Evolutionary conservation across 768 basidiomycete genomes (phyloP), one percentile per base, ranked within the genome.

Genomic region (Serendipita indica): DNA sequence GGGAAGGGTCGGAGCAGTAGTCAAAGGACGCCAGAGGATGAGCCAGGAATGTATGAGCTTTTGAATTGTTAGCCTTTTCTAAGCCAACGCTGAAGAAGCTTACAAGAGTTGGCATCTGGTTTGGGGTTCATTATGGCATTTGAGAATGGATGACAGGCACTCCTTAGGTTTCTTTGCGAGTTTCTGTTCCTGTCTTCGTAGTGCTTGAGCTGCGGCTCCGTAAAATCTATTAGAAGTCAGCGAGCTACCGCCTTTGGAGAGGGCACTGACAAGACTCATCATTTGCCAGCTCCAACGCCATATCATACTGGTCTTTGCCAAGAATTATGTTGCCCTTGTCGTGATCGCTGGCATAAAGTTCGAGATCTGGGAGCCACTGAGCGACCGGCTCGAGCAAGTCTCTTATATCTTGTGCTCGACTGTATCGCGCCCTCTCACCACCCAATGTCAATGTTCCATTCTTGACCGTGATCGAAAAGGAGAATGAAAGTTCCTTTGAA

Each of bases 111-210:
- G 10, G 10, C 35, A n/a, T 37, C 35, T 37, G 35, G 35, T 10
- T 10, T 10, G n/a, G 35, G 35, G 10, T n/a, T n/a, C 10, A 37
- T 10, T 10, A 37, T 37, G 10, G 35, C 35, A n/a, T 37, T 37
- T n/a, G 35, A 37, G 25, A 60, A 45, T 39, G 57, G 32, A 14
- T 57, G 25, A 46, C 62, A 63, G 3, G 56, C 58, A 16, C 60
- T 63, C 25, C 20, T 62, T 3, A 59, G 37, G 25, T 62, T 57
- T 33, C 16, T 32, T 22, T 39, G 34, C 6, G 43, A 18, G 43
- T 63, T 63, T 33, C 61, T 54, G 18, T 62, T 35, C 12, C 33
- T 30, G 25, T 37, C 60, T 32, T 63, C 62, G 52, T 37, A 60
- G 3, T 39, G 3, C n/a, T 41, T 35, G 0, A 63, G 25, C 33